Base-by-base conservation (phyloP, 768 basidiomycete genomes). In the Kwoniella sp. region DNA sequence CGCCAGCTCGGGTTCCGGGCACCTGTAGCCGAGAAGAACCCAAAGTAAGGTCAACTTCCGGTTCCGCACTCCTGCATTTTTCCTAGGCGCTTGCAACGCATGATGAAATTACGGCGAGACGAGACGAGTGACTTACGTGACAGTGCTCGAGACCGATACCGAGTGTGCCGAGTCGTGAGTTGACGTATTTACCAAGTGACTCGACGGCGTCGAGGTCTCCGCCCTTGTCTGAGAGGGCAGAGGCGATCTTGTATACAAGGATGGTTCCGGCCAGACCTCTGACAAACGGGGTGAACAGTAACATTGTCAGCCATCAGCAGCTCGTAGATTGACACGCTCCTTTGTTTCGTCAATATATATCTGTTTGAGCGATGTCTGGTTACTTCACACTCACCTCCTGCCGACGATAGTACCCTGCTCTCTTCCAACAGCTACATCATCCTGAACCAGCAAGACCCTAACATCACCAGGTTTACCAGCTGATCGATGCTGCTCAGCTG, bases 121-220 rank as follows among this genome's bases (percentile, higher is more conserved):
- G n/a, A n/a, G n/a, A n/a, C n/a, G n/a, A n/a, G 19, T n/a, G 24
- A 73, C 76, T 29, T 40, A 80, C 79, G 63, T 80, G 80, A 65
- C 80, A 81, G 67, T 82, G 81, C 17, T 81, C 79, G 30, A 83
- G 72, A 7, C 82, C 82, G 15, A 75, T 71, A 26, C 81, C 81
- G 64, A 82, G 72, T 0, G 81, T 82, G 21, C 80, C 82, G 10
- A 79, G 59, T 15, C 69, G 51, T 12, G 70, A 67, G 12, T 68
- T 69, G 17, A 79, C 73, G 55, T 72, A 70, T 55, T 76, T 63
- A 0, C 78, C 79, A 17, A 82, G 33, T 12, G 68, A 60, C 56
- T 79, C 75, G 15, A 80, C 79, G 9, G 70, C 73, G 60, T 82
- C 81, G 40, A 80, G 56, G 29, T 63, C 67, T 0, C 65, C 78